Evolutionary conservation across 2,329 filamentous ascomycete species (phyloP).

Genomic region (Stachybotrys chartarum): DNA sequence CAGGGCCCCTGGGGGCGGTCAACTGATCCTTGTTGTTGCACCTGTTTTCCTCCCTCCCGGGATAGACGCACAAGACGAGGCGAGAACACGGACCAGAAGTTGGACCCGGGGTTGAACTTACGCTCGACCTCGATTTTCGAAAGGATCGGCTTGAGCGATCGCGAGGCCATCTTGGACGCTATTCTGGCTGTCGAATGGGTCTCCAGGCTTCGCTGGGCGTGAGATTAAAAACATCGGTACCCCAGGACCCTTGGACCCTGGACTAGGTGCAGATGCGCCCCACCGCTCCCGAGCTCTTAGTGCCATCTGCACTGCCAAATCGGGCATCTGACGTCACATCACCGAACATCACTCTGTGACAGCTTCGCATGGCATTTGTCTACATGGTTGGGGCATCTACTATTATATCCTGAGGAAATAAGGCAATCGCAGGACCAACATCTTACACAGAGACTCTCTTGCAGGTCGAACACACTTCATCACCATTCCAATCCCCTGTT

Average conservation of each 20-base stretch:
- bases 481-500: neutral
- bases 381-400: no score
- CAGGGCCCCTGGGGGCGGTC: no score
- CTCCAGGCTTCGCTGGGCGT: neutral
- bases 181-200: neutral
- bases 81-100: neutral
- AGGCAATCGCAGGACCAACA: neutral
- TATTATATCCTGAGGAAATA: no score
- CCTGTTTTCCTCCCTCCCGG: no score
- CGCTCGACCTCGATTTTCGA: neutral
- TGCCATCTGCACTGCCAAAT: no score
- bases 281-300: no score
- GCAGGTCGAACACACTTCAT: neutral
- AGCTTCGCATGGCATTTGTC: no score
- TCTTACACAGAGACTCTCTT: neutral
- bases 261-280: no score
- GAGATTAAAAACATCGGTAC: neutral
- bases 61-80: no score
- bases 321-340: no score
- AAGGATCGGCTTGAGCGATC: neutral
- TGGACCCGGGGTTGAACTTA: neutral
- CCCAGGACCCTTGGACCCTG: neutral
- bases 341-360: no score
- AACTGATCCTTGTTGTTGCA: neutral
- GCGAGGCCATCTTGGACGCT: neutral